Conservation (phyloP, 345 rosid species). For the Citrus inodora region DNA sequence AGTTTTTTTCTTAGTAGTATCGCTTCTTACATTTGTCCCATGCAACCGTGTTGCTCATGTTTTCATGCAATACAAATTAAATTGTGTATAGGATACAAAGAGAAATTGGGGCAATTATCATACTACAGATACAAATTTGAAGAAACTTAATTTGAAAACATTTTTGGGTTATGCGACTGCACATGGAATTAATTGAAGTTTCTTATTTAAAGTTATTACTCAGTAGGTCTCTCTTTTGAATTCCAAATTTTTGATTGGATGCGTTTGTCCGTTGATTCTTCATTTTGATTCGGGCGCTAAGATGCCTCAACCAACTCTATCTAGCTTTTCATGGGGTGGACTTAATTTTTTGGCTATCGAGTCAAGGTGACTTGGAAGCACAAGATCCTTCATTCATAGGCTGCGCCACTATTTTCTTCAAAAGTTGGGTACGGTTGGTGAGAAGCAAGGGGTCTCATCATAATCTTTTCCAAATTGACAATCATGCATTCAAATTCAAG, state of each 20-base stretch:
- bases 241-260: not conserved
- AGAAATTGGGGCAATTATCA: not conserved
- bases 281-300: not conserved
- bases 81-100: not conserved
- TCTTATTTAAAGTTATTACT: no score
- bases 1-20: not conserved
- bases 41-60: not conserved
- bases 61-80: not conserved
- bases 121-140: not conserved
- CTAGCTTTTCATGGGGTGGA: not conserved
- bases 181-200: not conserved
- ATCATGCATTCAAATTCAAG: constrained; percentile 5
- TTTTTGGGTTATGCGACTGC: not conserved
- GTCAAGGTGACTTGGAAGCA: constrained; percentile 5
- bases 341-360: not conserved
- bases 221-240: not conserved
- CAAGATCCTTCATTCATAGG: not conserved
- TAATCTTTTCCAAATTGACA: constrained; percentile 8
- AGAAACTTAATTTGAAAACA: not conserved
- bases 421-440: constrained; percentile 29
- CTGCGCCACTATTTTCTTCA: not conserved
- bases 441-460: constrained; percentile 31
- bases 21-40: not conserved
- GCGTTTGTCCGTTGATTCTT: not conserved
- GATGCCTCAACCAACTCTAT: constrained; percentile 20